A percentile compares a stretch with the other conserved stretches of the same genome.
Conservation (phyloP, 2,329 filamentous ascomycete species). For the Aspergillus calidoustus region DNA sequence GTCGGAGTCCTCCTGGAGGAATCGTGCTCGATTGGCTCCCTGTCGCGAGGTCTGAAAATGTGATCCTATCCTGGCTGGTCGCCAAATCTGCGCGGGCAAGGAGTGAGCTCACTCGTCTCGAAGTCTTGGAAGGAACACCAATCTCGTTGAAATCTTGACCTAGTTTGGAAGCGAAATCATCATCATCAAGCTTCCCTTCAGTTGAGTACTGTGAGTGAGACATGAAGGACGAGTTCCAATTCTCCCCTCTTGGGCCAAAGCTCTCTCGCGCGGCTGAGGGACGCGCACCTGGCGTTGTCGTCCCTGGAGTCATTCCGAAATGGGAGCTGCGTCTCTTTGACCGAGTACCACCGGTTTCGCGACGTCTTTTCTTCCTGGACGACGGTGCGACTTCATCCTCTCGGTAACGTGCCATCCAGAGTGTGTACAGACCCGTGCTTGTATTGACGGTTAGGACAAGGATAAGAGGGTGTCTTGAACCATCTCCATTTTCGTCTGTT, state of each 20-base stretch:
- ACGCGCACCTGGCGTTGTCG: conserved; percentile 72
- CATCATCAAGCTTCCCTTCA: conserved; percentile 61
- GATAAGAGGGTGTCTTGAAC: conserved; percentile 61
- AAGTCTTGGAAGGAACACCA: conserved; percentile 61
- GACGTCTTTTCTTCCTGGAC: conserved; percentile 47
- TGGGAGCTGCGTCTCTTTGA: conserved; percentile 71
- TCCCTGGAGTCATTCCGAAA: conserved; percentile 68
- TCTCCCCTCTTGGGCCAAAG: conserved; percentile 62
- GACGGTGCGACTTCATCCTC: conserved; percentile 63
- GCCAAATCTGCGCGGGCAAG: conserved; percentile 85
- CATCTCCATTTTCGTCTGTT: conserved; percentile 28
- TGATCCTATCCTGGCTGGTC: conserved; percentile 77
- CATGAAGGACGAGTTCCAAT: conserved; percentile 46
- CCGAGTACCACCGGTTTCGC: conserved; percentile 63
- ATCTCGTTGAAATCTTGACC: conserved; percentile 67
- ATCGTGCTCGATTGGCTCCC: conserved; percentile 43
- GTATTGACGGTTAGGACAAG: conserved; percentile 82
- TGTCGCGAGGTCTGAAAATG: conserved; percentile 74
- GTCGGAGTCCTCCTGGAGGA: conserved; percentile 57
- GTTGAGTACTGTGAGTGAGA: conserved; percentile 45
- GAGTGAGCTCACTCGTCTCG: conserved; percentile 88
- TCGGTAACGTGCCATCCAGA: conserved; percentile 84
- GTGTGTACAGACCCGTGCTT: conserved; percentile 74
- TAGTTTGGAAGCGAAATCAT: conserved; percentile 70
- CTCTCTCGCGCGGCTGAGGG: conserved; percentile 75